A percentile compares a stretch with the other conserved stretches of the same genome.
phyloP scores from a whole-genome alignment of 2,329 filamentous ascomycete species.

The Fusarium torreyae region DNA sequence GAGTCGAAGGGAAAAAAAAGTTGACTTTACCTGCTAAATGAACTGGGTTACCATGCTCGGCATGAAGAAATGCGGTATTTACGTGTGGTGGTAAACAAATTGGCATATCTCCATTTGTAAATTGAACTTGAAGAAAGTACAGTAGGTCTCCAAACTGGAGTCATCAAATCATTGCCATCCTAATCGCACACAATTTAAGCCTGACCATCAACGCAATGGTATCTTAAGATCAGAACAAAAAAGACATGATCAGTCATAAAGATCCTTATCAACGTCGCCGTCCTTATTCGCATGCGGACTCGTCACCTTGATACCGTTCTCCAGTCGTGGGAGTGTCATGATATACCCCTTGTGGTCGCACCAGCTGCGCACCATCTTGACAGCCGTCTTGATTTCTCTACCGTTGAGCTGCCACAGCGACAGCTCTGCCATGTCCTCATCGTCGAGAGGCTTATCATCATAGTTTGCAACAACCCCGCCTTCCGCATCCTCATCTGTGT shows the following conservation, averaged over 20 bases:
- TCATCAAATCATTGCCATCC: neutral
- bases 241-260: slow-evolving; percentile 46
- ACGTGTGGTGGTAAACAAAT: too few species aligned
- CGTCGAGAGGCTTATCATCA: slow-evolving; percentile 43
- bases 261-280: slow-evolving; percentile 44
- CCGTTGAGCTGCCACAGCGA: slow-evolving; percentile 61
- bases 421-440: slow-evolving; percentile 58
- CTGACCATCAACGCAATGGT: slow-evolving; percentile 1
- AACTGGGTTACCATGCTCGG: too few species aligned
- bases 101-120: neutral
- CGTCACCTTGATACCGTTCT: slow-evolving; percentile 63
- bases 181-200: neutral
- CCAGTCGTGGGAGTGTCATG: slow-evolving; percentile 59
- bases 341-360: slow-evolving; percentile 61
- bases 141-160: neutral
- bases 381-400: slow-evolving; percentile 63
- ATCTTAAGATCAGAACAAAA: slow-evolving; percentile 1
- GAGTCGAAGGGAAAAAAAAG: too few species aligned
- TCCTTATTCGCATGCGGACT: slow-evolving; percentile 60
- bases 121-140: neutral
- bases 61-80: too few species aligned
- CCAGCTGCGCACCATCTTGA: slow-evolving; percentile 63
- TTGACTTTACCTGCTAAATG: too few species aligned
- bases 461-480: neutral
- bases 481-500: neutral